phyloP scores from a whole-genome alignment of 768 basidiomycete species.

The Boletus insuetus region DNA sequence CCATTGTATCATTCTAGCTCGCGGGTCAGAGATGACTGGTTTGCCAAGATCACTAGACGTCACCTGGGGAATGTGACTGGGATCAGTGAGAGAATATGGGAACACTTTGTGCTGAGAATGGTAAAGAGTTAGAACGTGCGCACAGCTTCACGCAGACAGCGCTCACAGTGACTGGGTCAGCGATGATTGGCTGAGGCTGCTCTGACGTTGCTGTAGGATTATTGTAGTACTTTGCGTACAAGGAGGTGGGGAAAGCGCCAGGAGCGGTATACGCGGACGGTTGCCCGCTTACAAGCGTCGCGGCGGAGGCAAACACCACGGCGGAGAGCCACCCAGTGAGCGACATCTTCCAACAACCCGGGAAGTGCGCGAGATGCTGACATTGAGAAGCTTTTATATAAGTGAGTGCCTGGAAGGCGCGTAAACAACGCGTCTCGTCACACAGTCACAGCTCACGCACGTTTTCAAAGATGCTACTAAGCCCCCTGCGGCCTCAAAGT shows the following conservation, averaged over 20 bases:
- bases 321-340: conserved; percentile 3
- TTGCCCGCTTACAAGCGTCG: conserved; percentile 9
- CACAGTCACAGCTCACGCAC: conserved; percentile 14
- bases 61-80: conserved; percentile 53
- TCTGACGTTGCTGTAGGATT: conserved; percentile 67
- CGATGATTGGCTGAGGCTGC: conserved; percentile 75
- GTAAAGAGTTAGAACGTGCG: background rate
- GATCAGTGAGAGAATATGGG: conserved; percentile 60
- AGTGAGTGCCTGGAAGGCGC: background rate
- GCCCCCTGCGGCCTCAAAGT: no score
- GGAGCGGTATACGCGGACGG: conserved; percentile 47
- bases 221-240: conserved; percentile 68
- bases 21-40: background rate
- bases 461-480: conserved; percentile 1
- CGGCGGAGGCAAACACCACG: conserved; percentile 3
- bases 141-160: background rate
- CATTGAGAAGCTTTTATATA: conserved; percentile 8
- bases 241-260: conserved; percentile 62
- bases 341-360: conserved; percentile 8
- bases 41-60: background rate
- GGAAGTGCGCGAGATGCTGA: background rate
- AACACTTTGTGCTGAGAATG: conserved; percentile 52
- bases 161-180: conserved; percentile 64
- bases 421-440: background rate
- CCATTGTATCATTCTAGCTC: conserved; percentile 50